phyloP scores from a whole-genome alignment of 1,284 basidiomycete genomes.

The Ustilago xerochloae region DNA sequence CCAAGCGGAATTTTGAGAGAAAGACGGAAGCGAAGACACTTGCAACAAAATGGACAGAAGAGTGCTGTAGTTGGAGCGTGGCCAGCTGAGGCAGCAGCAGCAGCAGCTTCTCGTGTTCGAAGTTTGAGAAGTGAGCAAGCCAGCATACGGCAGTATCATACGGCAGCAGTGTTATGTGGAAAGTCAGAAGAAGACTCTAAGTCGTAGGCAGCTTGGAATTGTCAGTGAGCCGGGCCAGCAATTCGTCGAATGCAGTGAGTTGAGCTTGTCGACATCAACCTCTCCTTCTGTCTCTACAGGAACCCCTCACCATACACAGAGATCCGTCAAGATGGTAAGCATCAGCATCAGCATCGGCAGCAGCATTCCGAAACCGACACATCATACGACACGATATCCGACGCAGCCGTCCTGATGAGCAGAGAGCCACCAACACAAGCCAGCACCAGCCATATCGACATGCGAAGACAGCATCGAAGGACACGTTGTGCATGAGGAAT shows the following conservation, averaged over 20 bases:
- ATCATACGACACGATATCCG: background rate
- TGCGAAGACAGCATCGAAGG: background rate
- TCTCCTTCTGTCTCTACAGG: conserved; percentile 40
- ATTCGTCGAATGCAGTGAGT: conserved; percentile 2
- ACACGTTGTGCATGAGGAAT: background rate
- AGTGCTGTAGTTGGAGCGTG: too few relatives aligned
- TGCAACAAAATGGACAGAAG: too few relatives aligned
- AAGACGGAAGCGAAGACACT: background rate
- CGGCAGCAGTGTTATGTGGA: background rate
- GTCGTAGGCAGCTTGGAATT: too few relatives aligned
- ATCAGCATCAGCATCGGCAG: conserved; percentile 20
- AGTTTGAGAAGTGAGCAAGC: background rate
- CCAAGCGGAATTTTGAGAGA: background rate
- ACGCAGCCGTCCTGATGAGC: background rate
- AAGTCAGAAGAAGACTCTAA: background rate
- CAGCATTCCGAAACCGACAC: conserved; percentile 1
- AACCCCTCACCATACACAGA: conserved; percentile 50
- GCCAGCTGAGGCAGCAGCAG: too few relatives aligned
- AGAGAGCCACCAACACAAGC: background rate
- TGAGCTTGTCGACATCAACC: conserved; percentile 31
- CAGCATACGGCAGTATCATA: background rate
- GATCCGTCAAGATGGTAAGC: conserved; percentile 60
- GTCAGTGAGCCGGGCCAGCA: background rate
- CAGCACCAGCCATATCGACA: background rate
- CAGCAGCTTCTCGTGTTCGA: too few relatives aligned